These are phyloP conservation scores for Viola pubescens DNA, from an alignment of 441 rosid species.

Conservation along the genomic window DNA sequence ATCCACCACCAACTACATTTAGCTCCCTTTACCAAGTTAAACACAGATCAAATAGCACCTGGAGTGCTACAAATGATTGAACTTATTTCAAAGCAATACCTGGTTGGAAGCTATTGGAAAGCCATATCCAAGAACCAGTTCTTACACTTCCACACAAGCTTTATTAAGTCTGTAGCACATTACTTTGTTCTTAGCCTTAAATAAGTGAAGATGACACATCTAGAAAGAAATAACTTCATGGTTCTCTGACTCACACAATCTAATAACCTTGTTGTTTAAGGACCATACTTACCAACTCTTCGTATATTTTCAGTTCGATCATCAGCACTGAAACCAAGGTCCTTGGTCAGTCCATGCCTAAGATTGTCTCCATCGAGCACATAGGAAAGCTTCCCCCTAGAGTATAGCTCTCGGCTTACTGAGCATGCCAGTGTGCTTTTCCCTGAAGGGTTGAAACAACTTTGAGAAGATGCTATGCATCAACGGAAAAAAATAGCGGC, in stretches of 20 bases:
- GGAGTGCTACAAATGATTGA: no score
- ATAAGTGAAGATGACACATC: neutral
- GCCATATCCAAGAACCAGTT: neutral
- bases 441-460: slow-evolving; percentile 33
- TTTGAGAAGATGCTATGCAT: neutral
- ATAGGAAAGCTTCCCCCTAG: slow-evolving; percentile 62
- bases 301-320: slow-evolving; percentile 87
- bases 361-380: slow-evolving; percentile 86
- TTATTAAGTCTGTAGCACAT: neutral
- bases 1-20: no score
- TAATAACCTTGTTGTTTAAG: neutral
- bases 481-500: neutral
- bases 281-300: slow-evolving; percentile 61
- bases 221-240: neutral
- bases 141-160: neutral
- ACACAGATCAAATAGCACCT: no score
- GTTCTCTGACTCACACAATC: neutral
- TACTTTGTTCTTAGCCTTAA: neutral
- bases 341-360: slow-evolving; percentile 76
- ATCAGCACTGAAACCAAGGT: slow-evolving; percentile 74
- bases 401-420: slow-evolving; percentile 55
- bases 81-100: no score
- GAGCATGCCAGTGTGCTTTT: slow-evolving; percentile 88
- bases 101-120: slow-evolving; percentile 1
- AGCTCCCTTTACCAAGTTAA: no score